Evolutionary conservation across 2,329 filamentous ascomycete genomes (phyloP).

Genomic region (Gyromitra esculenta): DNA sequence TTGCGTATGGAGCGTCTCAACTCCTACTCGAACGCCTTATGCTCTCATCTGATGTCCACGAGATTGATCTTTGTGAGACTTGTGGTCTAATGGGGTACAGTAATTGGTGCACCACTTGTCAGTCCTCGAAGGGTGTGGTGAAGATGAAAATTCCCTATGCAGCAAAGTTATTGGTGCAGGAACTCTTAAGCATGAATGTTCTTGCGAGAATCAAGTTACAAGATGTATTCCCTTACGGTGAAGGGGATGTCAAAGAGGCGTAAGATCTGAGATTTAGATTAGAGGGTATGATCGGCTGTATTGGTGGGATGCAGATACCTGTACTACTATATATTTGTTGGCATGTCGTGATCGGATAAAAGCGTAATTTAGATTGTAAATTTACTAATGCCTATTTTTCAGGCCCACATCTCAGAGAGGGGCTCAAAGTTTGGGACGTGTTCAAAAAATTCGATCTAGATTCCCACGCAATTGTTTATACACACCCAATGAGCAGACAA

Average conservation of each 20-base stretch:
- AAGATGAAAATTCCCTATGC: conserved; percentile 98
- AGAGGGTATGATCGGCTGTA: neutral
- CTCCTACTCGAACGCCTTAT: conserved; percentile 91
- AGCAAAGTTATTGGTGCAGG: conserved; percentile 93
- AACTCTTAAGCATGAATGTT: conserved; percentile 99
- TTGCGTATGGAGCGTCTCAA: conserved; percentile 94
- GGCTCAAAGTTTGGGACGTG: too few species aligned
- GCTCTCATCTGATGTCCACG: conserved; percentile 89
- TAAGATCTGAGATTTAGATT: neutral
- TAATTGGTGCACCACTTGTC: conserved; percentile 93
- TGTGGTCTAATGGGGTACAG: conserved; percentile 96
- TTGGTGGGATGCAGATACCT: neutral
- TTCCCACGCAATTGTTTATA: too few species aligned
- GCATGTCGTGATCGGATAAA: neutral
- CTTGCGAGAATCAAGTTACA: conserved; percentile 87
- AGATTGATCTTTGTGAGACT: conserved; percentile 90
- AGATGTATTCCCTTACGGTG: conserved; percentile 80
- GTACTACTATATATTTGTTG: neutral
- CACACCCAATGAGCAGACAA: too few species aligned
- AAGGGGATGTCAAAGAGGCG: conserved; percentile 40
- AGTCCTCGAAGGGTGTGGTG: conserved; percentile 82
- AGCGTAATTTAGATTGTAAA: neutral
- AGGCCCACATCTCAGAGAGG: too few species aligned
- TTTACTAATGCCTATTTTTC: neutral
- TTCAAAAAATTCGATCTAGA: too few species aligned